These are phyloP conservation scores for Diplodia intermedia DNA, from an alignment of 2,329 filamentous ascomycete genomes.

Conservation along the genomic window DNA sequence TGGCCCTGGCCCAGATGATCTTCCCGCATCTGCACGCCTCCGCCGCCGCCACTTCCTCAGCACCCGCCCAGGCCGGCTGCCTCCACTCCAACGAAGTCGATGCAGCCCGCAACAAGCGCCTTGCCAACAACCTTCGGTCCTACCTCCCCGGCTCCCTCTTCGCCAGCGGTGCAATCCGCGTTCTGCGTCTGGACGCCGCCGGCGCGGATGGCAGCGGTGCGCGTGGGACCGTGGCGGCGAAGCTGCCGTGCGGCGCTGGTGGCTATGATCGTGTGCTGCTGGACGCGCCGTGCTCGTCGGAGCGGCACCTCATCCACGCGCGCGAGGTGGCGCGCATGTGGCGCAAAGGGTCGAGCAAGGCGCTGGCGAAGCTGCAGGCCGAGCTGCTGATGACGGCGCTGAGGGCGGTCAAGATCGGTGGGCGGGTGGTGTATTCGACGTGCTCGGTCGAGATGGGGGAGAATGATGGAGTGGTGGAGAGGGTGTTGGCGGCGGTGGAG, in stretches of 20 bases:
- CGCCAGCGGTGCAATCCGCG: slow-evolving; percentile 34
- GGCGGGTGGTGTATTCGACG: slow-evolving; percentile 51
- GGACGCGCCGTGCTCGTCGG: slow-evolving; percentile 52
- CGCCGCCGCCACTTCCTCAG: neutral
- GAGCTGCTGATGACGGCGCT: slow-evolving; percentile 34
- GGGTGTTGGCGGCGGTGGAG: slow-evolving; percentile 42
- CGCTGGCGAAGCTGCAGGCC: slow-evolving; percentile 41
- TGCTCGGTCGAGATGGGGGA: slow-evolving; percentile 51
- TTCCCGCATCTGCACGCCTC: slow-evolving; percentile 36
- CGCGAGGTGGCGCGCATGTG: slow-evolving; percentile 48
- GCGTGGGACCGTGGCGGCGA: slow-evolving; percentile 29
- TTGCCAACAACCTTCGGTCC: slow-evolving; percentile 39
- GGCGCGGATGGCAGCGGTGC: slow-evolving; percentile 1
- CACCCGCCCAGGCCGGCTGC: slow-evolving; percentile 35
- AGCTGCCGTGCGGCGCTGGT: slow-evolving; percentile 41
- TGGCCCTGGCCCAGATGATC: slow-evolving; percentile 45
- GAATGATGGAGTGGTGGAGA: slow-evolving; percentile 52
- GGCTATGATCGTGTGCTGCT: slow-evolving; percentile 52
- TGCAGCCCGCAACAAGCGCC: slow-evolving; percentile 42
- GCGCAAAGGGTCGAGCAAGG: slow-evolving; percentile 47
- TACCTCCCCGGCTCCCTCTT: slow-evolving; percentile 39
- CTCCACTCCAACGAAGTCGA: slow-evolving; percentile 52
- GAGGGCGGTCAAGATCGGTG: slow-evolving; percentile 45
- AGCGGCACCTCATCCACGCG: slow-evolving; percentile 51
- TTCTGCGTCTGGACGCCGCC: slow-evolving; percentile 38